Conservation (phyloP, 345 rosid genomes). For the Rhizophora apiculata region DNA sequence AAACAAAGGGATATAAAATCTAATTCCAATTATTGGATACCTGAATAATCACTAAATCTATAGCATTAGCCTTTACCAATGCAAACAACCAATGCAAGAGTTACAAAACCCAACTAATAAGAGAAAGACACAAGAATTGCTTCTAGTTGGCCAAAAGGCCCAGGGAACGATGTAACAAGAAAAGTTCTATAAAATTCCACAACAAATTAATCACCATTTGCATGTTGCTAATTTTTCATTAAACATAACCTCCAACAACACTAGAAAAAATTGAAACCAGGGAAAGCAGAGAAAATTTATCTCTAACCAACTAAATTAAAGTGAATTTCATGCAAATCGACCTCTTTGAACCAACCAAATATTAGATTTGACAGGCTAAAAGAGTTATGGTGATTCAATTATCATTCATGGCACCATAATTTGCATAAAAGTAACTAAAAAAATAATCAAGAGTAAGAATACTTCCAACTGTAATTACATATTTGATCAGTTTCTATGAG, state of each 20-base stretch:
- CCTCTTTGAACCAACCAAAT: not conserved
- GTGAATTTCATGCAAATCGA: not conserved
- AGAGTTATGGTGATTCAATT: not conserved
- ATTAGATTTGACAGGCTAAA: not conserved
- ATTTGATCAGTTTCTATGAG: not conserved
- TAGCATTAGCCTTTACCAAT: not conserved
- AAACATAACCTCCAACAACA: not conserved
- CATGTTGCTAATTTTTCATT: not conserved
- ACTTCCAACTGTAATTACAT: not conserved
- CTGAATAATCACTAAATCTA: not conserved
- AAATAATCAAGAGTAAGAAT: not conserved
- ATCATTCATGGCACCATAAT: not conserved
- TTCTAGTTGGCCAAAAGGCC: not conserved
- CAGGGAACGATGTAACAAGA: not conserved
- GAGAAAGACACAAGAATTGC: not conserved
- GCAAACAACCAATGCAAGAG: not conserved
- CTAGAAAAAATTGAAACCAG: not conserved
- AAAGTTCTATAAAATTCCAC: not conserved
- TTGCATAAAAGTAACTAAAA: not conserved
- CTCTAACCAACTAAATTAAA: not conserved
- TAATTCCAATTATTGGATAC: not conserved
- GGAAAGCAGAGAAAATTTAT: not conserved
- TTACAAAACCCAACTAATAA: not conserved
- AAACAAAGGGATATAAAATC: slow-evolving; percentile 14
- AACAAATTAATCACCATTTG: not conserved